phyloP scores from a whole-genome alignment of 2,329 filamentous ascomycete genomes.

The Elsinoe fawcettii region DNA sequence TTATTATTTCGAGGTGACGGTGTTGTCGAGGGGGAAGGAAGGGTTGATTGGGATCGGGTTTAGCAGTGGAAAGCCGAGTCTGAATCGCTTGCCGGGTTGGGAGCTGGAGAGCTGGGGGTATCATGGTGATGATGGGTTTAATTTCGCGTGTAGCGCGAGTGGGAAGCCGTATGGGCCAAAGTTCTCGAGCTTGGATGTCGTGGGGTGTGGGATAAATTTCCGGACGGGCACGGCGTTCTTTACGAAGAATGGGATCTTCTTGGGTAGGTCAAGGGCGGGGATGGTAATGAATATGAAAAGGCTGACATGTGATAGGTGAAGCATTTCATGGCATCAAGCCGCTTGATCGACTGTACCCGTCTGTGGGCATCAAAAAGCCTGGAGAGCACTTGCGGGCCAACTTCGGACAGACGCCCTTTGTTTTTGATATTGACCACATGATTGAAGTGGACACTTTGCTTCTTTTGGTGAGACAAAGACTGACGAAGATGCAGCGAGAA shows the following conservation, averaged over 20 bases:
- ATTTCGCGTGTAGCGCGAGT: conserved; percentile 52
- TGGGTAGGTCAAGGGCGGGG: conserved; percentile 40
- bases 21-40: conserved; percentile 59
- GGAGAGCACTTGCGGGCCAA: conserved; percentile 53
- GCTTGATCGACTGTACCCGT: conserved; percentile 55
- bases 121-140: conserved; percentile 58
- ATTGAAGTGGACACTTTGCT: conserved; percentile 54
- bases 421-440: conserved; percentile 84
- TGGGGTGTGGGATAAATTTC: conserved; percentile 60
- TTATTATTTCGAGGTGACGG: conserved; percentile 80
- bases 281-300: background rate
- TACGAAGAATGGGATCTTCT: conserved; percentile 54
- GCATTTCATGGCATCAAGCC: conserved; percentile 59
- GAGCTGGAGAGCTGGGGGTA: conserved; percentile 60
- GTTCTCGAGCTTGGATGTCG: conserved; percentile 51
- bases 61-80: conserved; percentile 49
- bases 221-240: conserved; percentile 55
- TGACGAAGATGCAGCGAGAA: conserved; percentile 46
- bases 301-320: conserved; percentile 45
- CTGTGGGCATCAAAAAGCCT: conserved; percentile 59
- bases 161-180: conserved; percentile 53
- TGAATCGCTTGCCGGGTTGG: conserved; percentile 58
- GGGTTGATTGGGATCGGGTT: conserved; percentile 52
- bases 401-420: conserved; percentile 65
- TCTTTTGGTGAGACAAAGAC: background rate